Evolutionary conservation across 73 alveolate genomes (phyloP).

Genomic region (Effrenium voratum): DNA sequence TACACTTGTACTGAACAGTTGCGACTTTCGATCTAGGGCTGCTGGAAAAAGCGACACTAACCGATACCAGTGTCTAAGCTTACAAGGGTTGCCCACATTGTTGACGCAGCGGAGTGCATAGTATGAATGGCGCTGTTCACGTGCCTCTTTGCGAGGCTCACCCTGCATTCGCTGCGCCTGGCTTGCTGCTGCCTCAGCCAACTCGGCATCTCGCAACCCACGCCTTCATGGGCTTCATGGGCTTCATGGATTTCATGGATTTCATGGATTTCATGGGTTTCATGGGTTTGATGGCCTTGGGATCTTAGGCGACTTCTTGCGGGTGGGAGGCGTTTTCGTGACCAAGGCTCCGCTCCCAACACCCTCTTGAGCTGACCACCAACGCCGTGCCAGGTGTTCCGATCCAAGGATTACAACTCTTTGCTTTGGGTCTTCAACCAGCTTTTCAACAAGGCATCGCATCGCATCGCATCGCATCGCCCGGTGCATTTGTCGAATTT

Average conservation of each 20-base stretch:
- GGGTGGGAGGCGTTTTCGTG: conserved; percentile 98
- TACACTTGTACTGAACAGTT: too few species aligned
- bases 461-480: neutral
- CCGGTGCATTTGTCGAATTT: neutral
- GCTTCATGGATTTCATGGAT: neutral
- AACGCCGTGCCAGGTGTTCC: conserved; percentile 91
- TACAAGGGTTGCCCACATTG: neutral
- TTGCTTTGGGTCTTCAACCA: conserved; percentile 97
- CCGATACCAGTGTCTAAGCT: neutral
- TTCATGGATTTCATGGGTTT: neutral
- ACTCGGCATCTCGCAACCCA: neutral
- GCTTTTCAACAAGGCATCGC: conserved; percentile 96
- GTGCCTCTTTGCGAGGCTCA: neutral
- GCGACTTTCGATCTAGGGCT: too few species aligned
- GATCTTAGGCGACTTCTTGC: conserved; percentile 94
- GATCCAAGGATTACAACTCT: conserved; percentile 98
- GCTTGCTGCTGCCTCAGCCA: conserved; percentile 3
- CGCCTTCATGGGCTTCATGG: neutral
- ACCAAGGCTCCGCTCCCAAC: conserved; percentile 95
- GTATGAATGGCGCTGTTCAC: neutral
- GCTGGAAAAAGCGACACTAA: neutral
- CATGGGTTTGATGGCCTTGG: neutral
- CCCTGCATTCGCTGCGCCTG: conserved; percentile 53
- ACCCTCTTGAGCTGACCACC: neutral
- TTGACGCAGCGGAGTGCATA: neutral